These are phyloP conservation scores for Phytophthora ramorum DNA, from an alignment of 352 stramenopile species.

Conservation along the genomic window DNA sequence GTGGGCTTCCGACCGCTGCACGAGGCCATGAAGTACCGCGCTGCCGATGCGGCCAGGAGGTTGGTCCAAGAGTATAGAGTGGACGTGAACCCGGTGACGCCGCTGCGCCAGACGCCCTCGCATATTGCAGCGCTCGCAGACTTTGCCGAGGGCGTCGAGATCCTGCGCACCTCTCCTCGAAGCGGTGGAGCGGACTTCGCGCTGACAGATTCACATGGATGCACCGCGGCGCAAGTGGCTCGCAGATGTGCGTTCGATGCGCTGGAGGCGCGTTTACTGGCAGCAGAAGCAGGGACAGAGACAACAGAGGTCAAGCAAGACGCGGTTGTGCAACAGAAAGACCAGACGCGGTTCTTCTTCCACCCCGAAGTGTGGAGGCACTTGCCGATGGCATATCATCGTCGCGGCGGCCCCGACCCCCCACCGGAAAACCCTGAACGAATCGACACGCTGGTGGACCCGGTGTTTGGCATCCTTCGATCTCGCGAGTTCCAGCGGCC, in stretches of 20 bases:
- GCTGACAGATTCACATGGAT: constrained; percentile 54
- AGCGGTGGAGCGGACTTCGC: constrained; percentile 28
- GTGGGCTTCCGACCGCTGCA: constrained; percentile 73
- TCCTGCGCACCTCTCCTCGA: constrained; percentile 52
- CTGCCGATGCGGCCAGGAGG: constrained; percentile 25
- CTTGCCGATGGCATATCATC: constrained; percentile 74
- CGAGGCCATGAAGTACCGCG: constrained; percentile 71
- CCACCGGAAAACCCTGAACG: constrained; percentile 92
- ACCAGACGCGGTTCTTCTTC: constrained; percentile 75
- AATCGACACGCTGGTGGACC: constrained; percentile 87
- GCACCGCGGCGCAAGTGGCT: constrained; percentile 60
- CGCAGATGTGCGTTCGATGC: constrained; percentile 44
- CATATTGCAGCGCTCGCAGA: constrained; percentile 70
- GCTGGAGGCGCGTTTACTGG: constrained; percentile 38
- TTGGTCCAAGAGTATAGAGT: constrained; percentile 54
- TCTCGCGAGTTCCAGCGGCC: constrained; percentile 69
- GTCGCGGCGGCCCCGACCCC: constrained; percentile 69
- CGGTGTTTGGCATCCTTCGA: constrained; percentile 72
- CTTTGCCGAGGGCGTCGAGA: constrained; percentile 49
- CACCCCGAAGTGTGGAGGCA: constrained; percentile 82
- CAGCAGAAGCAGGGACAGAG: constrained; percentile 16
- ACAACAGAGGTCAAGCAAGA: not conserved
- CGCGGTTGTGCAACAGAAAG: not conserved
- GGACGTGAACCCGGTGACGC: constrained; percentile 52
- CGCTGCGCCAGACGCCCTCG: constrained; percentile 65